phyloP scores from a whole-genome alignment of 1,284 basidiomycete genomes.

The Malassezia dermatis region DNA sequence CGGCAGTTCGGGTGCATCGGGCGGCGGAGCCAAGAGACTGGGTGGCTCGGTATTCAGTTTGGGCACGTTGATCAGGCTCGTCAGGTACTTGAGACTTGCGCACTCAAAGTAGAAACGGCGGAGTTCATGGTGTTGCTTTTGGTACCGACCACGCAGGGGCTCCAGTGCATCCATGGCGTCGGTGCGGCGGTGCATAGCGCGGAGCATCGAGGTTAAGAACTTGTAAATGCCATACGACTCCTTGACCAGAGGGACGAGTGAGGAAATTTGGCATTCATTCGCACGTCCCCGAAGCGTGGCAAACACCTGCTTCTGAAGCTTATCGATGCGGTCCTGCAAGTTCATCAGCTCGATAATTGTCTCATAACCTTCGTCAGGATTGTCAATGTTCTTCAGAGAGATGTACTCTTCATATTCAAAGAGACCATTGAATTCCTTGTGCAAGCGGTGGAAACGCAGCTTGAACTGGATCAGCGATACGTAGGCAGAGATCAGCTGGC shows the following conservation, averaged over 20 bases:
- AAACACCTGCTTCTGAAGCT: slow-evolving; percentile 47
- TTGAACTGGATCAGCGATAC: slow-evolving; percentile 45
- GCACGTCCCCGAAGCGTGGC: slow-evolving; percentile 38
- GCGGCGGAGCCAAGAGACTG: slow-evolving; percentile 44
- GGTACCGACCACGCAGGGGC: slow-evolving; percentile 43
- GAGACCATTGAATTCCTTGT: slow-evolving; percentile 48
- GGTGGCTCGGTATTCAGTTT: slow-evolving; percentile 47
- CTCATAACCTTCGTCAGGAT: slow-evolving; percentile 48
- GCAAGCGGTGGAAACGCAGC: slow-evolving; percentile 46
- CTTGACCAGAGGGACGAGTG: slow-evolving; percentile 46
- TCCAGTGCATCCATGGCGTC: slow-evolving; percentile 46
- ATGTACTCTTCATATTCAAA: slow-evolving; percentile 48
- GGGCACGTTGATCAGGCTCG: slow-evolving; percentile 47
- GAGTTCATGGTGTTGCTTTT: slow-evolving; percentile 41
- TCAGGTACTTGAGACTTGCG: slow-evolving; percentile 46
- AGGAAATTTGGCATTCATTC: slow-evolving; percentile 47
- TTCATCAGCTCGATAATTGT: slow-evolving; percentile 48
- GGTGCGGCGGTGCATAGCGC: slow-evolving; percentile 47
- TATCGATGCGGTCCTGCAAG: slow-evolving; percentile 47
- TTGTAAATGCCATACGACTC: slow-evolving; percentile 48
- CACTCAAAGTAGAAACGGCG: slow-evolving; percentile 48
- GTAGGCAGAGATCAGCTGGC: slow-evolving; percentile 42
- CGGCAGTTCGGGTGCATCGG: slow-evolving; percentile 35
- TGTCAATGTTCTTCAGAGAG: slow-evolving; percentile 48
- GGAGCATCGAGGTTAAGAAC: slow-evolving; percentile 47